phyloP scores from a whole-genome alignment of 2,329 filamentous ascomycete genomes.

The Trichophyton schoenleinii region DNA sequence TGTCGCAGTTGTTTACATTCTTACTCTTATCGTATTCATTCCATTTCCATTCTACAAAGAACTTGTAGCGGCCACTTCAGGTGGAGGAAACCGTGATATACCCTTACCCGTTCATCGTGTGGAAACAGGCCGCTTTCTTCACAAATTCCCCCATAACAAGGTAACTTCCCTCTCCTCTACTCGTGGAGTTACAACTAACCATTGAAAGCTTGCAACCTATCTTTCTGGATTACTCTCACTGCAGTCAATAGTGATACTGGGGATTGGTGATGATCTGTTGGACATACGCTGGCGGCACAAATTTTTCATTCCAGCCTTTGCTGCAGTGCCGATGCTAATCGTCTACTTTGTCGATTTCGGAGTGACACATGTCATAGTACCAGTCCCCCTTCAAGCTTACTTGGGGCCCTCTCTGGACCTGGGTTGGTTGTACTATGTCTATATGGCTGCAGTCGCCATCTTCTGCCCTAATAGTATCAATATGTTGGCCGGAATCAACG shows the following conservation, averaged over 20 bases:
- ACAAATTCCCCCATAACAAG: slow-evolving; percentile 90
- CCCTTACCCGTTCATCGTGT: slow-evolving; percentile 61
- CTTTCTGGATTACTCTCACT: slow-evolving; percentile 87
- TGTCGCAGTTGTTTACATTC: slow-evolving; percentile 81
- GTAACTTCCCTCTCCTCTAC: slow-evolving; percentile 31
- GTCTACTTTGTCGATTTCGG: slow-evolving; percentile 98
- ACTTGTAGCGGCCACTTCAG: slow-evolving; percentile 87
- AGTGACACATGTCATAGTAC: slow-evolving; percentile 88
- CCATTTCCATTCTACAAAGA: slow-evolving; percentile 98
- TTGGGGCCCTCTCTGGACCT: slow-evolving; percentile 77
- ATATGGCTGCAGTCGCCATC: slow-evolving; percentile 93
- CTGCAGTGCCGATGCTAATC: slow-evolving; percentile 81
- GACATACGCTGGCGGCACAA: slow-evolving; percentile 99
- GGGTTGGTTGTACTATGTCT: slow-evolving; percentile 74
- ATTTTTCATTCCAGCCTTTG: slow-evolving; percentile 91
- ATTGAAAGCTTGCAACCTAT: slow-evolving; percentile 70
- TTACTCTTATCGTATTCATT: slow-evolving; percentile 81
- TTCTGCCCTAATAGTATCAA: slow-evolving; percentile 99
- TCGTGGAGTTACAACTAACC: background rate
- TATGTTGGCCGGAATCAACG: slow-evolving; percentile 98
- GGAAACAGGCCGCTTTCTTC: slow-evolving; percentile 71
- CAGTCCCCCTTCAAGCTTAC: slow-evolving; percentile 70
- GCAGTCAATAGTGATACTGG: slow-evolving; percentile 79
- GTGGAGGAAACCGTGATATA: slow-evolving; percentile 81
- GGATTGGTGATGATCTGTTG: slow-evolving; percentile 89